Conservation (phyloP, 345 rosid genomes). For the Bruguiera gymnorhiza region DNA sequence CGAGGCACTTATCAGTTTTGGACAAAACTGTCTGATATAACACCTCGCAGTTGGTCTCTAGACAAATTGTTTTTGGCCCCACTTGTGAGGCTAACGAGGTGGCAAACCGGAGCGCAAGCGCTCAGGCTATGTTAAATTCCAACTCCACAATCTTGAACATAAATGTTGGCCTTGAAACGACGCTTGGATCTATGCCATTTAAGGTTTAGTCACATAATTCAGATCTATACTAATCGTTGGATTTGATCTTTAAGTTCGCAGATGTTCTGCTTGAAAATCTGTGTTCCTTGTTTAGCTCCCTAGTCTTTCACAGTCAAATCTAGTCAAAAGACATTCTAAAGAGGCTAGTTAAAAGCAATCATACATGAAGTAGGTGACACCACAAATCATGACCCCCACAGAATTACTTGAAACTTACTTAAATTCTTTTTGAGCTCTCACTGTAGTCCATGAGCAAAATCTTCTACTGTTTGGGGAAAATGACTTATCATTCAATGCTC, state of each 20-base stretch:
- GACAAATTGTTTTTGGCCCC: too few relatives aligned
- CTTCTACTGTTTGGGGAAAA: constrained; percentile 55
- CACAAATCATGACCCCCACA: neutral
- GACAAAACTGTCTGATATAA: too few relatives aligned
- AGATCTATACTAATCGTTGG: neutral
- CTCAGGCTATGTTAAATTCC: too few relatives aligned
- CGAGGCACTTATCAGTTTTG: too few relatives aligned
- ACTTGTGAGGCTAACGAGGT: too few relatives aligned
- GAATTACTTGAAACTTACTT: constrained; percentile 1
- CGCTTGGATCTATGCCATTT: neutral
- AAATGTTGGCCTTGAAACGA: neutral
- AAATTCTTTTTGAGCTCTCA: constrained; percentile 25
- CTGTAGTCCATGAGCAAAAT: constrained; percentile 27
- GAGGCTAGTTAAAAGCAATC: neutral
- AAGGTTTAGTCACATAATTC: neutral
- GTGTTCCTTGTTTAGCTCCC: neutral
- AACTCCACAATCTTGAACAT: constrained; percentile 1
- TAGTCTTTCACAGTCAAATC: constrained; percentile 1
- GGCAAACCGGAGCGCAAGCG: too few relatives aligned
- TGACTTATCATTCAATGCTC: constrained; percentile 41
- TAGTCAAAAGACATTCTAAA: neutral
- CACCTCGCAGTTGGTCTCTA: too few relatives aligned
- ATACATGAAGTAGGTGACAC: neutral
- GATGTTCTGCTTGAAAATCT: neutral
- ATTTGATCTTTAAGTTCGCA: neutral